Percentiles rank a stretch among this genome's conserved stretches.
Evolutionary conservation across 139 green algal genomes (phyloP).

Genomic region (Tetraselmis striata): DNA sequence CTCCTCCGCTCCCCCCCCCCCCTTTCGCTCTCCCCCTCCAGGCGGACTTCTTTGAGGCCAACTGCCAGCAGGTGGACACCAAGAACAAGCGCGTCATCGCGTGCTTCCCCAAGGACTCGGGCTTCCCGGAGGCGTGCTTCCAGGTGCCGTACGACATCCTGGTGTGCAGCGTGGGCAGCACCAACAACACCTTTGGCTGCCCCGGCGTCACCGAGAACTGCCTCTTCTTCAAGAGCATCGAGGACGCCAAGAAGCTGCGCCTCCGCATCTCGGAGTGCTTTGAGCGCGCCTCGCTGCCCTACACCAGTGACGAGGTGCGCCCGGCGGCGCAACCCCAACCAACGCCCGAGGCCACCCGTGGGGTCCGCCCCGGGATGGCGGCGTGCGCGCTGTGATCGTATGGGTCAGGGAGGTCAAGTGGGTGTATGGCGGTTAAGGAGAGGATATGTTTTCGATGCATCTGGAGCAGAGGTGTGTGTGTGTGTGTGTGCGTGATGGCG

Average conservation of each 20-base stretch:
- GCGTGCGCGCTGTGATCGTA: too few relatives aligned
- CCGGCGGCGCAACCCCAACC: conserved; percentile 12
- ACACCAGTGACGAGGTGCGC: conserved; percentile 15
- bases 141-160: conserved; percentile 69
- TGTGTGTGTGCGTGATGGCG: too few relatives aligned
- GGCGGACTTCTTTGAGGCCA: conserved; percentile 83
- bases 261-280: conserved; percentile 32
- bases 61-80: conserved; percentile 66
- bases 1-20: too few relatives aligned
- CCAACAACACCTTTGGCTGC: conserved; percentile 51
- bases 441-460: too few relatives aligned
- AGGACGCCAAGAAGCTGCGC: conserved; percentile 25
- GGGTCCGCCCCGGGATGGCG: too few relatives aligned
- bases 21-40: too few relatives aligned
- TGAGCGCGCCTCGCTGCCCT: conserved; percentile 42
- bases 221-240: conserved; percentile 53
- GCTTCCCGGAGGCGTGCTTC: conserved; percentile 77
- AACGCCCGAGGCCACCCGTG: too few relatives aligned
- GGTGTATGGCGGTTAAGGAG: too few relatives aligned
- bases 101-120: conserved; percentile 79
- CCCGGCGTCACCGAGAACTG: conserved; percentile 49
- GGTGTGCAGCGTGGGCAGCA: conserved; percentile 28
- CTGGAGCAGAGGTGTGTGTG: too few relatives aligned
- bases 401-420: too few relatives aligned
- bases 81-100: conserved; percentile 62